A percentile compares a stretch with the other conserved stretches of the same genome.
Evolutionary conservation across 2,329 filamentous ascomycete species (phyloP).

Genomic region (Lasiodiplodia sp.): DNA sequence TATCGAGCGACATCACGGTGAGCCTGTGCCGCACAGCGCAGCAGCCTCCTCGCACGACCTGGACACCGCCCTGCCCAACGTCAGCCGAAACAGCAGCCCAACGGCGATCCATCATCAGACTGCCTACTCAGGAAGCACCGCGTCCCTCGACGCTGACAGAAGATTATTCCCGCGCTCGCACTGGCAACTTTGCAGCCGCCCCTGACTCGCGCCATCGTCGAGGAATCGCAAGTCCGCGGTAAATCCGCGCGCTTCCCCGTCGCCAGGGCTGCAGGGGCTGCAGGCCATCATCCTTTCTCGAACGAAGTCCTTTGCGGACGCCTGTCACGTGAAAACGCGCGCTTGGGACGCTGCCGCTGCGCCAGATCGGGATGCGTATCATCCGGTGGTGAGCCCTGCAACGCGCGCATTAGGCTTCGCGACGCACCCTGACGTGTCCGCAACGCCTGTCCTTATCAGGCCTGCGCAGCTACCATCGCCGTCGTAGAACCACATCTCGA

Average conservation of each 20-base stretch:
- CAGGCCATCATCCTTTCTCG: background rate
- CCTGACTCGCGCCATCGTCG: constrained; percentile 20
- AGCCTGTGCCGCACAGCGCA: background rate
- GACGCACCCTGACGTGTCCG: constrained; percentile 9
- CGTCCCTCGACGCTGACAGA: background rate
- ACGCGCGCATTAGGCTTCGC: constrained; percentile 3
- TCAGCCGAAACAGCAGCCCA: constrained; percentile 14
- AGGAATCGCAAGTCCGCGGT: background rate
- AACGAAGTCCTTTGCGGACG: background rate
- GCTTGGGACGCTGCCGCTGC: background rate
- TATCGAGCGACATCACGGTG: background rate
- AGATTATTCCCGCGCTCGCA: background rate
- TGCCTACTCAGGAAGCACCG: background rate
- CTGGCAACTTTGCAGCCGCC: background rate
- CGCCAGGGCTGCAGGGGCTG: background rate
- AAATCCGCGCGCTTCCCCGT: background rate
- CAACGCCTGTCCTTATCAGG: background rate
- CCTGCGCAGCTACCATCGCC: constrained; percentile 3
- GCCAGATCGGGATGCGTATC: constrained; percentile 14
- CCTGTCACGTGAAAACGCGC: constrained; percentile 9
- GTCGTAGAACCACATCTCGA: constrained; percentile 22
- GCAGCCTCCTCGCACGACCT: background rate
- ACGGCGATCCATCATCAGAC: constrained; percentile 23
- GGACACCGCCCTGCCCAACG: constrained; percentile 22
- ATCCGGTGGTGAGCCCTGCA: background rate